phyloP scores from a whole-genome alignment of 1,139 yeast species.

The Torulaspora globosa region DNA sequence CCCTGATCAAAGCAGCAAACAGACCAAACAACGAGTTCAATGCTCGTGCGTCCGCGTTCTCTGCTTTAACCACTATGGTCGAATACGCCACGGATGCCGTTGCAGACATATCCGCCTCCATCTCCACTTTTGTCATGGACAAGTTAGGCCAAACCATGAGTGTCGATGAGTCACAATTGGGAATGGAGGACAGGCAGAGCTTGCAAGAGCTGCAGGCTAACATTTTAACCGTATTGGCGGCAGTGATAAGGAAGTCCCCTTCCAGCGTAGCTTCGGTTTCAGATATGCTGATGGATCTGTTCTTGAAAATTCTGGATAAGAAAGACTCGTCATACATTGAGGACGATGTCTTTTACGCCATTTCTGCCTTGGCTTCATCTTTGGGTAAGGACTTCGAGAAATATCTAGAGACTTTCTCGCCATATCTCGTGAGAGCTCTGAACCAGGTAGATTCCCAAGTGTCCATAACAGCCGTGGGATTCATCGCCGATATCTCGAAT shows the following conservation, averaged over 20 bases:
- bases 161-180: conserved; percentile 50
- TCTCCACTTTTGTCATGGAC: conserved; percentile 69
- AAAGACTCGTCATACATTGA: conserved; percentile 75
- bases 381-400: conserved; percentile 64
- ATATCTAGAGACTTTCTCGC: conserved; percentile 78
- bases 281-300: conserved; percentile 79
- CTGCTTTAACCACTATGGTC: conserved; percentile 81
- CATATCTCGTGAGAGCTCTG: conserved; percentile 73
- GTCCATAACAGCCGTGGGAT: conserved; percentile 85
- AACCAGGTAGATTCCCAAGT: conserved; percentile 79
- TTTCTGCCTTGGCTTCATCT: conserved; percentile 84
- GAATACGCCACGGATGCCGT: conserved; percentile 70
- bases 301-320: conserved; percentile 61
- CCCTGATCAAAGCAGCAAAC: conserved; percentile 63
- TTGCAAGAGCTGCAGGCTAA: conserved; percentile 88
- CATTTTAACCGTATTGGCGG: conserved; percentile 79
- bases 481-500: conserved; percentile 95
- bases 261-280: conserved; percentile 62
- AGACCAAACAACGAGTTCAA: conserved; percentile 77
- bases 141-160: conserved; percentile 66
- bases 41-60: conserved; percentile 94
- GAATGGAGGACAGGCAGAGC: conserved; percentile 67
- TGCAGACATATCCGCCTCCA: conserved; percentile 59
- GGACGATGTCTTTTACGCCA: conserved; percentile 89
- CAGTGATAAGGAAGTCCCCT: conserved; percentile 80